Conservation (phyloP, 768 basidiomycete species). For the Pisolithus orientalis region DNA sequence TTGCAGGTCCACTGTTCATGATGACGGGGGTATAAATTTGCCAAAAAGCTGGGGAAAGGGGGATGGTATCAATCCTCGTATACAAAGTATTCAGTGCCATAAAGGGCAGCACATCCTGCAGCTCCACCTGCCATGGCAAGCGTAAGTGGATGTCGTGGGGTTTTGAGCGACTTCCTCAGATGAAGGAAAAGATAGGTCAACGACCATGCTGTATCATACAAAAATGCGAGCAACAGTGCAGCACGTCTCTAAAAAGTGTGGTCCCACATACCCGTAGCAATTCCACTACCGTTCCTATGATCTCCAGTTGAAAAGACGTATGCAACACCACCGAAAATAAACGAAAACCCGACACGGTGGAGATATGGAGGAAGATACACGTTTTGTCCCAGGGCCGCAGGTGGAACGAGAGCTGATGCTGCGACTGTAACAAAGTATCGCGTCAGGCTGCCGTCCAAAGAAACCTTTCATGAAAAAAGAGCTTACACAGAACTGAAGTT, state of each 20-base stretch:
- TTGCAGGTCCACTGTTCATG: no score
- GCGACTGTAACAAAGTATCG: conserved; percentile 24
- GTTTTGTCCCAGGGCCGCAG: conserved; percentile 21
- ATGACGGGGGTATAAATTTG: no score
- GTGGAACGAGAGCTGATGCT: conserved; percentile 30
- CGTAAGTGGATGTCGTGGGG: conserved; percentile 28
- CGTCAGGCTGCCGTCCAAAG: not conserved
- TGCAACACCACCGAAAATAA: conserved; percentile 39
- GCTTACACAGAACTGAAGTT: conserved; percentile 32
- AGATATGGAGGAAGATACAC: conserved; percentile 36
- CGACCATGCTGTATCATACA: conserved; percentile 33
- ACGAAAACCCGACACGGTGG: conserved; percentile 37
- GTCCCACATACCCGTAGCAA: conserved; percentile 25
- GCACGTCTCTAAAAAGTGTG: not conserved
- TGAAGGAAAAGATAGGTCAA: conserved; percentile 39
- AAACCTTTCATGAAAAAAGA: not conserved
- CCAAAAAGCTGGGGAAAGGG: no score
- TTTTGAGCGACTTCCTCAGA: conserved; percentile 24
- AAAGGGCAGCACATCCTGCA: conserved; percentile 5
- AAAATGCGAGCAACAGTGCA: not conserved
- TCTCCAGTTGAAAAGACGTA: conserved; percentile 37
- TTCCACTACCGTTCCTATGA: conserved; percentile 38
- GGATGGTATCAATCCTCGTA: conserved; percentile 1
- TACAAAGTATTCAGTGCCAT: conserved; percentile 7
- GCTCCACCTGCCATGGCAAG: conserved; percentile 28